These are phyloP conservation scores for Cylindrodendrum hubeiense DNA, from an alignment of 2,329 filamentous ascomycete species.

Conservation along the genomic window DNA sequence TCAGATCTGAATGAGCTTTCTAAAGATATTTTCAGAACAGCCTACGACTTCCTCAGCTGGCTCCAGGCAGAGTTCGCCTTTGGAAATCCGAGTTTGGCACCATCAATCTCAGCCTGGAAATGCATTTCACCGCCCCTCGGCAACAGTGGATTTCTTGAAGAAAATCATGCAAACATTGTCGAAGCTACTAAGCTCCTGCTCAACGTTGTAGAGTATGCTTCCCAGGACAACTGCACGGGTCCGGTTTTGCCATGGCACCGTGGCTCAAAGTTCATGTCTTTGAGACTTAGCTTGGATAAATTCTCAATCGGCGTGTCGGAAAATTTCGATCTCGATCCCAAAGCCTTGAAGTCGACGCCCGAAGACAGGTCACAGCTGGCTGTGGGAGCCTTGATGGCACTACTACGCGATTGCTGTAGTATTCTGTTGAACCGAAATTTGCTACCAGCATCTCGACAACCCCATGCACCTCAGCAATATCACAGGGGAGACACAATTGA, in stretches of 20 bases:
- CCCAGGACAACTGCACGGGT: not conserved
- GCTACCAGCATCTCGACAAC: not conserved
- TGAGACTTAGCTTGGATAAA: conserved; percentile 1
- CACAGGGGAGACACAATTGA: not conserved
- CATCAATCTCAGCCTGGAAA: not conserved
- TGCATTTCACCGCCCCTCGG: not conserved
- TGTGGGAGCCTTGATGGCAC: not conserved
- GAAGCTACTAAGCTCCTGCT: not conserved
- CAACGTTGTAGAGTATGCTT: not conserved
- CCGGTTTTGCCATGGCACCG: not conserved
- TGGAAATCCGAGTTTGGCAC: not conserved
- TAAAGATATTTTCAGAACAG: not conserved
- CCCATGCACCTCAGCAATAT: not conserved
- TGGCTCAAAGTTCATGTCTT: not conserved
- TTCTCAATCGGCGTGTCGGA: not conserved
- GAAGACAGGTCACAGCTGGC: not conserved
- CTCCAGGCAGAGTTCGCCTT: not conserved
- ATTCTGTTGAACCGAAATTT: conserved; percentile 2
- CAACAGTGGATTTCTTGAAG: not conserved
- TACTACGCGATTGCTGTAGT: conserved; percentile 3
- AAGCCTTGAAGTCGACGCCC: not conserved
- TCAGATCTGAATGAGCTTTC: not conserved
- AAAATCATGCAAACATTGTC: not conserved
- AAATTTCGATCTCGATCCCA: not conserved
- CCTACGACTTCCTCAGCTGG: not conserved